Evolutionary conservation across 306 rosid species (phyloP).

Genomic region (Lagenaria siceraria): DNA sequence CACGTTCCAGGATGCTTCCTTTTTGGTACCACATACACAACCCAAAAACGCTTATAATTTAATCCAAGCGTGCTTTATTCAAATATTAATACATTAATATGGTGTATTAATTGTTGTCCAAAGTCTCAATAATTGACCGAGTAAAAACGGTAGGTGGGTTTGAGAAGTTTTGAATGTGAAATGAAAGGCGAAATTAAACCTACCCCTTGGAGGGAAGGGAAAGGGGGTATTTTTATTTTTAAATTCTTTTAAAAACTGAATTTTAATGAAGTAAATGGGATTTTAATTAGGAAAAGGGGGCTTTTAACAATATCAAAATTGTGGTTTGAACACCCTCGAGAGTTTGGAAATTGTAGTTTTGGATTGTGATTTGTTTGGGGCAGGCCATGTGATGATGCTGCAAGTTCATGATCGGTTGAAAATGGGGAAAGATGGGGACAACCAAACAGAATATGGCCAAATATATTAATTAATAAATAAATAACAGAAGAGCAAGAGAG

Average conservation of each 20-base stretch:
- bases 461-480: neutral
- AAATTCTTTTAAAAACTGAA: too few species aligned
- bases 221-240: too few species aligned
- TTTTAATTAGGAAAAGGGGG: neutral
- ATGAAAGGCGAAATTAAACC: too few species aligned
- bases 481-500: neutral
- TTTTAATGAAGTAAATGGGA: too few species aligned
- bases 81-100: too few species aligned
- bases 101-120: too few species aligned
- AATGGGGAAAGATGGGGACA: neutral
- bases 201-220: too few species aligned
- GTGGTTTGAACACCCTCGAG: neutral
- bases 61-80: neutral
- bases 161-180: too few species aligned
- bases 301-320: neutral
- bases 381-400: conserved; percentile 1
- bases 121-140: neutral
- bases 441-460: neutral
- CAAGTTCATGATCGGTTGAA: neutral
- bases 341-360: neutral
- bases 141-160: too few species aligned
- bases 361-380: neutral
- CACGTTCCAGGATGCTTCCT: neutral
- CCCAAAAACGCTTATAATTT: neutral
- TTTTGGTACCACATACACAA: neutral